These are phyloP conservation scores for Chondrostereum purpureum DNA, from an alignment of 1,284 basidiomycete species.

Conservation along the genomic window DNA sequence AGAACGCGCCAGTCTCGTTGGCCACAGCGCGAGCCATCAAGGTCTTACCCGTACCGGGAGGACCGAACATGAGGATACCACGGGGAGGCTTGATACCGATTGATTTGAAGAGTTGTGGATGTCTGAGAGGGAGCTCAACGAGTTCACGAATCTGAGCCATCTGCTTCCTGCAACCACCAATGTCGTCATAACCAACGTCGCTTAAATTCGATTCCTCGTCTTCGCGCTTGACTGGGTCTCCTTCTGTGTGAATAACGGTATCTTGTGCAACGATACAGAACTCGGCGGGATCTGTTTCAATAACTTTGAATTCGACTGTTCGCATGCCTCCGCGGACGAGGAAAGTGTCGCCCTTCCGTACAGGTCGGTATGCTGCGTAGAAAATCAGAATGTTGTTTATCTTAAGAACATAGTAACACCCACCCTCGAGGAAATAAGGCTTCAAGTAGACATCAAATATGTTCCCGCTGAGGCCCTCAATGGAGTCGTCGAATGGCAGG, in stretches of 20 bases:
- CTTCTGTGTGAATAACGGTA: constrained; percentile 97
- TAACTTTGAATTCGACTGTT: constrained; percentile 98
- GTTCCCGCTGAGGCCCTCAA: constrained; percentile 97
- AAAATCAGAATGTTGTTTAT: constrained; percentile 8
- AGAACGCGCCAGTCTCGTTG: constrained; percentile 99
- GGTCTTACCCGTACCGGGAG: constrained; percentile 96
- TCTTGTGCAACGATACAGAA: constrained; percentile 97
- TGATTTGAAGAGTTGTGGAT: constrained; percentile 99
- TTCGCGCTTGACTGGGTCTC: constrained; percentile 97
- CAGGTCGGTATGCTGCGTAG: constrained; percentile 77
- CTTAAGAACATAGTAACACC: constrained; percentile 11
- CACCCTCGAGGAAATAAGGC: constrained; percentile 98
- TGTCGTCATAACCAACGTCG: constrained; percentile 98
- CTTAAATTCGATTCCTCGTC: constrained; percentile 96
- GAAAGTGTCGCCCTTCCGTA: constrained; percentile 97
- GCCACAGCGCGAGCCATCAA: constrained; percentile 99
- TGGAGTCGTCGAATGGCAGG: constrained; percentile 96
- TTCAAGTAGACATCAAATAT: constrained; percentile 98
- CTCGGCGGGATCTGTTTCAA: constrained; percentile 92
- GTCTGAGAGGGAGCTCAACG: constrained; percentile 94
- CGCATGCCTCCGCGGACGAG: constrained; percentile 96
- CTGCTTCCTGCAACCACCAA: constrained; percentile 98
- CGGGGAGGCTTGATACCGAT: constrained; percentile 99
- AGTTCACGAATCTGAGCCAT: constrained; percentile 99
- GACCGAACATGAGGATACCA: constrained; percentile 94